Percentiles rank a stretch among this genome's conserved stretches.
Evolutionary conservation across 2,329 filamentous ascomycete species (phyloP).

Genomic region (Microsporum ferrugineum): DNA sequence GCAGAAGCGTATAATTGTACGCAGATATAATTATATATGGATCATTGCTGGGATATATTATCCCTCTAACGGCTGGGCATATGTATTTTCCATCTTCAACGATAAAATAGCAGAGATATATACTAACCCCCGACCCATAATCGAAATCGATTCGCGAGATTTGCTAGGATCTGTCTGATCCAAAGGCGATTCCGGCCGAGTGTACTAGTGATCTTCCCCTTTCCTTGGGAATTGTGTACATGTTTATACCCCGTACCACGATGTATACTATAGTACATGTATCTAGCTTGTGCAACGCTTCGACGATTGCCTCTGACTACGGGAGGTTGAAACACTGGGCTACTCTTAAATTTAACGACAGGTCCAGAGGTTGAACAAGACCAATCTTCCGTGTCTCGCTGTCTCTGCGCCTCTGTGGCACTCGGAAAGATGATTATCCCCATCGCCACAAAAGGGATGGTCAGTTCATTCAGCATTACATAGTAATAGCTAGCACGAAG

Average conservation of each 20-base stretch:
- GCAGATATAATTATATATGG: neutral
- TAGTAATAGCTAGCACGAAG: neutral
- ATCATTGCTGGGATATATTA: neutral
- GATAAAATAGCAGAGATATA: neutral
- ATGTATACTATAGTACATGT: neutral
- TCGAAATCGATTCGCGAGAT: neutral
- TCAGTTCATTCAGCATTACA: neutral
- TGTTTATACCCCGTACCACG: neutral
- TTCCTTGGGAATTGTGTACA: neutral
- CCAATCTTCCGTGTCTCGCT: neutral
- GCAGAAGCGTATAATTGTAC: neutral
- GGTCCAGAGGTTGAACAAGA: neutral
- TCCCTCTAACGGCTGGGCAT: neutral
- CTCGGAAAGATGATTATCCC: neutral
- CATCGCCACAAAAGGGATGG: neutral
- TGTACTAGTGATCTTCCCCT: neutral
- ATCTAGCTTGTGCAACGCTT: neutral
- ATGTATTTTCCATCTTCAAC: neutral
- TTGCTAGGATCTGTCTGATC: neutral
- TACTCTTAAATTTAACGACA: neutral
- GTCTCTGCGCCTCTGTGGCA: neutral
- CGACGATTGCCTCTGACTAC: neutral
- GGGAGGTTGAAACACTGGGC: neutral
- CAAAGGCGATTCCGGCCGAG: neutral
- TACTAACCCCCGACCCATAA: neutral